Base-by-base conservation (phyloP, 352 stramenopile species). In the Elongisporangium anandrum region DNA sequence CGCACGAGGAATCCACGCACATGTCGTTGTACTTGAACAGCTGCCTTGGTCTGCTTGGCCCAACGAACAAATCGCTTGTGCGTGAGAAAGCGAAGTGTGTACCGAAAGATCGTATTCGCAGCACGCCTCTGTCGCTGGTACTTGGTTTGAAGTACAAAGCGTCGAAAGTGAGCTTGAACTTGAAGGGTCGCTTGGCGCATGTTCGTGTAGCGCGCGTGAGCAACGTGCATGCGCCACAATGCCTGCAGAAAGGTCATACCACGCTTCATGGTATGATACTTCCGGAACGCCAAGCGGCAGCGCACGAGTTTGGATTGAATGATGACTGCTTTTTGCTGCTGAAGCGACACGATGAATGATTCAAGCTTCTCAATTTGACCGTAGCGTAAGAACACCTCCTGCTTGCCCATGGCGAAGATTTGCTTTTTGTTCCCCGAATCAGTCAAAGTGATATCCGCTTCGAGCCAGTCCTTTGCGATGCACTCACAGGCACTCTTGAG, bases 321-420 rank as follows among this genome's bases (percentile, higher is more conserved):
- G 19, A 75, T 51, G n/a, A 81, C 63, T 0, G 79, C 74, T 21
- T 81, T 85, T 13, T 79, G 69, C 7, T 65, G 58, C 24, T 81
- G 72, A 23, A 85, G 63, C 1, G 64, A 57, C 0, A 68, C 66
- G 12, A 85, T 63, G 5, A 71, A 76, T 4, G 72, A 75, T 26
- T 92, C 82, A 12, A 94, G 69, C 22, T 77, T 75, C 61, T 94
- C 85, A 0, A 94, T 50, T 54, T 94, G 82, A 0, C 82, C 85
- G 50, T 94, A 92, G 1, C 82, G 81, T 20, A 94, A 56, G 48
- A 92, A 94, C 0, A 94, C 69, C 61, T 94, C 82, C 39, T 87
- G 69, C 17, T 66, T 77, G 3, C 82, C 82, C 73, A 92, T 86
- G 0, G 78, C 80, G 61, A 90, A 90, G 12, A 75, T 59, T 48